Percentiles rank a stretch among this genome's conserved stretches.
Evolutionary conservation across 1,284 basidiomycete genomes (phyloP).

Genomic region (Schizopora paradoxa): DNA sequence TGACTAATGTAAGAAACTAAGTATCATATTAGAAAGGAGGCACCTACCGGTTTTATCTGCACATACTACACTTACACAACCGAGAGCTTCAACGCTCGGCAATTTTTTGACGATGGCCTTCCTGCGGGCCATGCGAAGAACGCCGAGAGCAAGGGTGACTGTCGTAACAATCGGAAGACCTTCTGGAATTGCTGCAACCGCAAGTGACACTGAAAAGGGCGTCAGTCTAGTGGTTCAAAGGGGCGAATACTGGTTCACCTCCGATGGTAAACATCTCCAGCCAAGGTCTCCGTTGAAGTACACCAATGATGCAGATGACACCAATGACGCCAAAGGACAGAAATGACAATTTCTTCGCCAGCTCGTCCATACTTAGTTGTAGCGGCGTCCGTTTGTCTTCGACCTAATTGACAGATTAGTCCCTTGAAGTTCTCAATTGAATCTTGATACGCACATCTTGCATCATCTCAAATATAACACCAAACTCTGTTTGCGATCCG

Average conservation of each 20-base stretch:
- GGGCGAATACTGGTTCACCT: constrained; percentile 46
- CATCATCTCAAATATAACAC: constrained; percentile 97
- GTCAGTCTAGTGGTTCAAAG: neutral
- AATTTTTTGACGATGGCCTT: constrained; percentile 97
- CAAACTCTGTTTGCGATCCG: constrained; percentile 89
- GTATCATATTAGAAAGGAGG: neutral
- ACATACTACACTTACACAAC: constrained; percentile 93
- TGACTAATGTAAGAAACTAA: neutral
- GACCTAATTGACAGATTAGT: constrained; percentile 43
- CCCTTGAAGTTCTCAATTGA: neutral
- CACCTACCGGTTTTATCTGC: constrained; percentile 88
- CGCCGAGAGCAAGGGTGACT: constrained; percentile 92
- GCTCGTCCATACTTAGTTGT: constrained; percentile 94
- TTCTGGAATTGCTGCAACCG: constrained; percentile 96
- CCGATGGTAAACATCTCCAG: constrained; percentile 99
- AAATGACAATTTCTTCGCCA: constrained; percentile 88
- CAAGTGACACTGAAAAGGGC: constrained; percentile 63
- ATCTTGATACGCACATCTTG: constrained; percentile 65
- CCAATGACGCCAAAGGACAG: constrained; percentile 92
- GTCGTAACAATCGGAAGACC: constrained; percentile 97
- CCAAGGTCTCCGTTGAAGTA: constrained; percentile 85
- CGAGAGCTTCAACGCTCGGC: constrained; percentile 91
- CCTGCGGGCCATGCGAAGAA: constrained; percentile 88
- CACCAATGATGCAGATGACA: constrained; percentile 87
- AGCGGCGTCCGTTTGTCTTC: constrained; percentile 92